Evolutionary conservation across 208 protist genomes (phyloP).

Genomic region (Balamuthia mandrillaris): DNA sequence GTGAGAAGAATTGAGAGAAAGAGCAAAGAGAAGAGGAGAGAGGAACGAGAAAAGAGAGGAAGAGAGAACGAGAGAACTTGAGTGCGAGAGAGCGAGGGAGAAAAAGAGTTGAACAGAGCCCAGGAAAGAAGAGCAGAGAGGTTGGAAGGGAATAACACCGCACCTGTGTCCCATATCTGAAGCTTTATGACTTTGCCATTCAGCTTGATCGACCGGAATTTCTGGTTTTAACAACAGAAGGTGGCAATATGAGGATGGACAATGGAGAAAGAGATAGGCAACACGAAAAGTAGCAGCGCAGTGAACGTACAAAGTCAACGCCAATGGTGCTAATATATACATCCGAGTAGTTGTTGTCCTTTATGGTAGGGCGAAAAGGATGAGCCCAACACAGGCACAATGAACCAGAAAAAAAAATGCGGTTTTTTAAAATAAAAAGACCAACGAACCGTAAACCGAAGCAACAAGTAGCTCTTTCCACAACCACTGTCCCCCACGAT

Average conservation of each 20-base stretch:
- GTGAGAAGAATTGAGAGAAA: neutral
- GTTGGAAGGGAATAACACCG: too few relatives aligned
- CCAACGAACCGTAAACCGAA: conserved; percentile 1
- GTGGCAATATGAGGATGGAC: neutral
- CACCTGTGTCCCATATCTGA: conserved; percentile 78
- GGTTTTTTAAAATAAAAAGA: neutral
- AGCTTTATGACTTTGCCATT: conserved; percentile 96
- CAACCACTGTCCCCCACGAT: conserved; percentile 37
- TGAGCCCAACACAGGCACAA: too few relatives aligned
- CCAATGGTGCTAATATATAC: conserved; percentile 98
- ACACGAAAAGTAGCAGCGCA: too few relatives aligned
- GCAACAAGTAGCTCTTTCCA: conserved; percentile 8
- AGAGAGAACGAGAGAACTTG: neutral
- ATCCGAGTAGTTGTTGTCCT: conserved; percentile 87
- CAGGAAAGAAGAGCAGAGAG: too few relatives aligned
- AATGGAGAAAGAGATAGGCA: neutral
- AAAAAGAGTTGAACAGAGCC: conserved; percentile 89
- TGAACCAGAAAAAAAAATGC: neutral
- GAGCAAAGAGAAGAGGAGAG: too few relatives aligned
- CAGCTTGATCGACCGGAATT: conserved; percentile 92
- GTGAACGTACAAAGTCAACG: conserved; percentile 77
- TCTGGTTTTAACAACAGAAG: conserved; percentile 49
- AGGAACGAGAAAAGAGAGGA: neutral
- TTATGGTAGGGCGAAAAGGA: too few relatives aligned
- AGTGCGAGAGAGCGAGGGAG: conserved; percentile 71